A percentile compares a stretch with the other conserved stretches of the same genome.
These are phyloP conservation scores for Betula pendula DNA, from an alignment of 306 rosid species.

Conservation along the genomic window DNA sequence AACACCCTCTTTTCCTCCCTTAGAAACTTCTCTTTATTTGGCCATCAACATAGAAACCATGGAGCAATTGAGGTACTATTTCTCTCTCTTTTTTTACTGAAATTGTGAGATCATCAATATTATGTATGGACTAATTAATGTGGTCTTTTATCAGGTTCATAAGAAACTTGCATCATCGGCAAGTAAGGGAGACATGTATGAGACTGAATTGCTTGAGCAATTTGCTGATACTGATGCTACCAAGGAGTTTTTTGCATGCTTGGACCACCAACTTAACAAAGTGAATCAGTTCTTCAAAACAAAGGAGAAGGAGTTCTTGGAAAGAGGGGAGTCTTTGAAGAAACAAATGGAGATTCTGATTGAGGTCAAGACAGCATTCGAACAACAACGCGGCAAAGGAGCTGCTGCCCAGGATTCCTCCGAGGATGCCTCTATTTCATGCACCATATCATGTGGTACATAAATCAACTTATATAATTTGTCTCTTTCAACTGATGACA, in stretches of 20 bases:
- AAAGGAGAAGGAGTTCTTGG: constrained; percentile 83
- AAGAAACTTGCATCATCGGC: constrained; percentile 79
- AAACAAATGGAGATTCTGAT: constrained; percentile 82
- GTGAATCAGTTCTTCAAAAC: constrained; percentile 77
- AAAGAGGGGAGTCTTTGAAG: constrained; percentile 79
- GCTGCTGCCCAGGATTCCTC: constrained; percentile 50
- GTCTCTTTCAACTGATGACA: constrained; percentile 1
- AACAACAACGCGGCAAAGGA: constrained; percentile 43
- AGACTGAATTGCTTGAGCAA: constrained; percentile 83
- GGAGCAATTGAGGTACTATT: constrained; percentile 62
- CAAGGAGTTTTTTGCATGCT: constrained; percentile 77
- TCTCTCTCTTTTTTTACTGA: not conserved
- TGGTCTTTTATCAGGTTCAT: constrained; percentile 56
- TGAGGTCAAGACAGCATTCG: constrained; percentile 60
- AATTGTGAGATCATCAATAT: too few species aligned
- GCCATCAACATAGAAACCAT: constrained; percentile 70
- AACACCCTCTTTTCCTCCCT: constrained; percentile 54
- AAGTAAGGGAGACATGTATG: constrained; percentile 80
- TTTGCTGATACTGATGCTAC: constrained; percentile 79
- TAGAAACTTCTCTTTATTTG: constrained; percentile 56
- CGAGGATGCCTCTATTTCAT: constrained; percentile 81
- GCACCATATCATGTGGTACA: constrained; percentile 78
- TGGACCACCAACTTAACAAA: constrained; percentile 85
- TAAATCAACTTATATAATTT: constrained; percentile 4
- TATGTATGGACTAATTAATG: not conserved